These are phyloP conservation scores for Fusarium sp. DNA, from an alignment of 2,329 filamentous ascomycete species.

Conservation along the genomic window DNA sequence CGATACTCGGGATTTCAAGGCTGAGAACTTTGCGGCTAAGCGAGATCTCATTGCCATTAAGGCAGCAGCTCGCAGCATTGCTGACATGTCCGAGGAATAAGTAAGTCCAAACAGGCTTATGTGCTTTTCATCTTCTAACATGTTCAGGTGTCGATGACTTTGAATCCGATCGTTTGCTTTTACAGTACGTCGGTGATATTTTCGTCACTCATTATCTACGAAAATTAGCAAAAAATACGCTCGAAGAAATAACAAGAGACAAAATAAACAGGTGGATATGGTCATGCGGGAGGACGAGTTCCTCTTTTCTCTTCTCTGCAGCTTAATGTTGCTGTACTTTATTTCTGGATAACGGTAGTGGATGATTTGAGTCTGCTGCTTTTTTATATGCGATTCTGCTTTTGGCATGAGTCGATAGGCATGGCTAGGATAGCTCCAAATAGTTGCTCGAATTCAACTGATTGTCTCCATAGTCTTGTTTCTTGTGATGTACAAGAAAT, in stretches of 20 bases:
- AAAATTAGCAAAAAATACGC: constrained; percentile 16
- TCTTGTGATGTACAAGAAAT: background rate
- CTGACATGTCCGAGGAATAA: constrained; percentile 36
- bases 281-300: constrained; percentile 9
- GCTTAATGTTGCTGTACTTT: constrained; percentile 12
- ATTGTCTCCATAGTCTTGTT: constrained; percentile 17
- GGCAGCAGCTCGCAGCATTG: constrained; percentile 41
- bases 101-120: too few species aligned
- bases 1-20: constrained; percentile 34
- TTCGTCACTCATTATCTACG: constrained; percentile 8
- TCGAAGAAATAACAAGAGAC: constrained; percentile 14
- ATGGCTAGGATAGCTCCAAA: constrained; percentile 25
- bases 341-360: constrained; percentile 37
- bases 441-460: constrained; percentile 34
- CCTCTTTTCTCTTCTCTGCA: constrained; percentile 20
- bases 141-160: background rate
- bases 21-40: constrained; percentile 50
- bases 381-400: constrained; percentile 29
- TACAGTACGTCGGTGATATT: background rate
- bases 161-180: constrained; percentile 16
- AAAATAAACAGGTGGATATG: constrained; percentile 6
- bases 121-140: constrained; percentile 21
- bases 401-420: constrained; percentile 15
- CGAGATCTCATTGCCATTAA: constrained; percentile 45
- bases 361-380: constrained; percentile 30